Base-by-base conservation (phyloP, 2,329 filamentous ascomycete species). In the Aspergillus novoparasiticus region DNA sequence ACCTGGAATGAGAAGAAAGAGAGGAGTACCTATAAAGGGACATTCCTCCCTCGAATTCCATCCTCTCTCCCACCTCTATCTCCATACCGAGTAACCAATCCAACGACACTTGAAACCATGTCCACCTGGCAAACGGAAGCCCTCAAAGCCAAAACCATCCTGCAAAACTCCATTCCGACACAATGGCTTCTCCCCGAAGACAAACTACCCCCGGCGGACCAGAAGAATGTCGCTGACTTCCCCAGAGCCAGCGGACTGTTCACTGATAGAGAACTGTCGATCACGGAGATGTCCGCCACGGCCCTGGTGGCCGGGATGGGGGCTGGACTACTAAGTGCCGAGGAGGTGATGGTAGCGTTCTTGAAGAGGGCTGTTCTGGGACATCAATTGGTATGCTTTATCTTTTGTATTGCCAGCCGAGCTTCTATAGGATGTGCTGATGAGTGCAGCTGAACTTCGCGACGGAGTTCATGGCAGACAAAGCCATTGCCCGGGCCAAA, bases 171-270 rank as follows among this genome's bases (percentile, higher is more conserved):
- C 0, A 70, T 78, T 6, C 72, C 75, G 0, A 74, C 73, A 58
- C 72, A 75, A 70, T 78, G 78, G 72, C 72, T 78, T 21, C 57
- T 75, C 8, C 69, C 74, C 1, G 46, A 51, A 1, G 65, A 74
- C 12, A 68, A 69, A 55, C 61, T 78, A 2, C 76, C 76, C 4
- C 66, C 72, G 0, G 36, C 66, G 14, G 66, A 69, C 6, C 65
- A 72, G 57, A 72, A 76, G 39, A 70, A 74, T 60, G 73, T 78
- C 14, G 58, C 64, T 28, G 68, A 71, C 23, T 74, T 78, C 36
- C 71, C 74, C 4, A 73, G 76, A 39, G 72, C 77, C 63, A 82
- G 83, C 66, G 84, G 84, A 0, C 69, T 87, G 4, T 73, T 88
- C 34, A 81, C 70, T 10, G 66, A 77, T 12, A 69, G 77, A 11